phyloP scores from a whole-genome alignment of 2,329 filamentous ascomycete species.

The Daldinia eschscholtzii region DNA sequence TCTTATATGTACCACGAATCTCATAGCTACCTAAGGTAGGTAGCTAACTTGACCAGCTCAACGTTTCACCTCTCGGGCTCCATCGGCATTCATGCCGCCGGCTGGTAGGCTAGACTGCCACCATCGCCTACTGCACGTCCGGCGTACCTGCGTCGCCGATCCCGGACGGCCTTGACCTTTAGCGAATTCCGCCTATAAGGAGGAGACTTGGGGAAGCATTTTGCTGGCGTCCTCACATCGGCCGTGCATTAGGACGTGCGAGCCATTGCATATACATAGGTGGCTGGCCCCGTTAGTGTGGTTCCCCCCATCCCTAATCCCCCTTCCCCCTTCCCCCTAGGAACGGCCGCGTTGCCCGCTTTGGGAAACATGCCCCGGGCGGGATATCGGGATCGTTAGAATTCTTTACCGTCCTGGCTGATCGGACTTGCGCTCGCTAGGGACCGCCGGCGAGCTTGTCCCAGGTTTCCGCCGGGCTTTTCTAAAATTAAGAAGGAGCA shows the following conservation, averaged over 20 bases:
- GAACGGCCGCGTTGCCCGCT: conserved; percentile 27
- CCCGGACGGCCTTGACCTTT: conserved; percentile 26
- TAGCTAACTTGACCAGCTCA: conserved; percentile 2
- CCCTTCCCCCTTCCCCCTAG: background rate
- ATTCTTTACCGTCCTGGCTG: conserved; percentile 31
- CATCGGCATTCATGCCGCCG: conserved; percentile 36
- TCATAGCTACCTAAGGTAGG: conserved; percentile 1
- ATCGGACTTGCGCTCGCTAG: conserved; percentile 23
- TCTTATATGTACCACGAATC: conserved; percentile 29
- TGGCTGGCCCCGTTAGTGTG: conserved; percentile 23
- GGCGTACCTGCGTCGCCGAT: conserved; percentile 42
- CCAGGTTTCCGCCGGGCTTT: conserved; percentile 34
- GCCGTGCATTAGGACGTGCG: conserved; percentile 17
- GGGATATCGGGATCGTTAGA: conserved; percentile 39
- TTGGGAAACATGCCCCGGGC: conserved; percentile 38
- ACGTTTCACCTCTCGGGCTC: conserved; percentile 15
- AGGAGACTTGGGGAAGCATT: conserved; percentile 7
- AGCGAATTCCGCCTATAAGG: conserved; percentile 23
- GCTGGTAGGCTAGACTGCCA: conserved; percentile 32
- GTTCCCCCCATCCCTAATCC: background rate
- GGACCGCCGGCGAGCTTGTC: conserved; percentile 33
- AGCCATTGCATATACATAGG: conserved; percentile 15
- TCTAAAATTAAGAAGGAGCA: conserved; percentile 2
- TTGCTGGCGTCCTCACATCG: conserved; percentile 20
- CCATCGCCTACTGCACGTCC: conserved; percentile 34